These are phyloP conservation scores for Parvularia atlantis DNA, from an alignment of 78 protist genomes.

Conservation along the genomic window DNA sequence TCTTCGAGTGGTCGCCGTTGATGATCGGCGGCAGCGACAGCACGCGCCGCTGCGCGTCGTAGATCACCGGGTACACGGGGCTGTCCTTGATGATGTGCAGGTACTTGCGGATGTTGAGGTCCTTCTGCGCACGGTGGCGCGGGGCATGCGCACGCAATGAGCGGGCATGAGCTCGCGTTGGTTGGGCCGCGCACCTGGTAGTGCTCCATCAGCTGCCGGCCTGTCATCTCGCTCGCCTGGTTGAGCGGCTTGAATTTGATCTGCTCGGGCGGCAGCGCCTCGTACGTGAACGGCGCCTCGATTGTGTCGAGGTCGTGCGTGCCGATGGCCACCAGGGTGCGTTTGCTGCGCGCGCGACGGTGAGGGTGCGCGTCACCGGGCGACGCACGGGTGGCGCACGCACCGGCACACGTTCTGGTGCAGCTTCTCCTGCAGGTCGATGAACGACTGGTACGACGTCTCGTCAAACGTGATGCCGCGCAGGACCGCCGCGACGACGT, in stretches of 20 bases:
- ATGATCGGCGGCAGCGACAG: constrained; percentile 98
- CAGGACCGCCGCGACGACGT: constrained; percentile 90
- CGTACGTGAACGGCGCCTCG: constrained; percentile 77
- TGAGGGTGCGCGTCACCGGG: constrained; percentile 16
- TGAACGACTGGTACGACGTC: constrained; percentile 76
- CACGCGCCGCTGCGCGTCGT: constrained; percentile 72
- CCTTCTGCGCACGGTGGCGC: constrained; percentile 22
- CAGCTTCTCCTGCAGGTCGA: constrained; percentile 95
- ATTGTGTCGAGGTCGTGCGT: constrained; percentile 98
- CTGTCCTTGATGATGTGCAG: constrained; percentile 61
- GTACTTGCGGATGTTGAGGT: constrained; percentile 46
- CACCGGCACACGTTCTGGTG: constrained; percentile 91
- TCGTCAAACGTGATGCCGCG: constrained; percentile 68
- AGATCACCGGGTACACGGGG: constrained; percentile 78
- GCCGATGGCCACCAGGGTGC: constrained; percentile 97
- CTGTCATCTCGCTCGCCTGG: constrained; percentile 22
- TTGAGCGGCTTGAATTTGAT: constrained; percentile 88
- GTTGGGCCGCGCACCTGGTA: constrained; percentile 15
- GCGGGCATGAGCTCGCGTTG: background rate
- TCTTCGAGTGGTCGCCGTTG: constrained; percentile 94
- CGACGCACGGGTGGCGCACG: no score
- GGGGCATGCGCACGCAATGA: no score
- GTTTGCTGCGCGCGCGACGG: no score
- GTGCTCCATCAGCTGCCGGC: constrained; percentile 29
- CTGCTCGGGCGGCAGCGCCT: constrained; percentile 73